Evolutionary conservation across 306 rosid genomes (phyloP).

Genomic region (Cercis canadensis): DNA sequence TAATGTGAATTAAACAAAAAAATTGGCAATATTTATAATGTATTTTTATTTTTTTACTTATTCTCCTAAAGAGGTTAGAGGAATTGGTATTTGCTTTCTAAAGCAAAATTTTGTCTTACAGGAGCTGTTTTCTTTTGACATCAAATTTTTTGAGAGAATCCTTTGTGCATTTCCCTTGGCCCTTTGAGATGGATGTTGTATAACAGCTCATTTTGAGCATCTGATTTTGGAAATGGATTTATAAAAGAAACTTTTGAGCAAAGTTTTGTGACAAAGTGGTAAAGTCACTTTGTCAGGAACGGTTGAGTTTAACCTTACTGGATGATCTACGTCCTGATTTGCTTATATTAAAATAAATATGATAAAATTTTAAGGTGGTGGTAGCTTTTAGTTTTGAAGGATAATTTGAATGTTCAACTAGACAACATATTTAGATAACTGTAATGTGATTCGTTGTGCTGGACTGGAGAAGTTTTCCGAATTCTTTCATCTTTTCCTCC

Average conservation of each 20-base stretch:
- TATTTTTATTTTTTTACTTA: not conserved
- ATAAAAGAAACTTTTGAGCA: slow-evolving; percentile 9
- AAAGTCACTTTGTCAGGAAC: too few species aligned
- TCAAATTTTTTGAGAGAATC: not conserved
- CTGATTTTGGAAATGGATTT: slow-evolving; percentile 3
- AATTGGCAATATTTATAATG: too few species aligned
- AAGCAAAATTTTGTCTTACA: slow-evolving; percentile 3
- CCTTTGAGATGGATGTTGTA: slow-evolving; percentile 11
- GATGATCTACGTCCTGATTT: slow-evolving; percentile 23
- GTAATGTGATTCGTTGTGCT: slow-evolving; percentile 14
- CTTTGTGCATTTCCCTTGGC: not conserved
- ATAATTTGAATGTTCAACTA: slow-evolving; percentile 27
- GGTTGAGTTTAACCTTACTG: slow-evolving; percentile 7
- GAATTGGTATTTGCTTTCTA: not conserved
- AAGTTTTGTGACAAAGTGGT: slow-evolving; percentile 12
- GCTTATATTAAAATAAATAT: slow-evolving; percentile 24
- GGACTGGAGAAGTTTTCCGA: not conserved
- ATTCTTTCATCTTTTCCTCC: slow-evolving; percentile 1
- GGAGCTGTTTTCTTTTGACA: slow-evolving; percentile 15
- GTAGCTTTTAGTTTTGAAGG: slow-evolving; percentile 25
- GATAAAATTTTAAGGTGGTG: not conserved
- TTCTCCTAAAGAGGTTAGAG: not conserved
- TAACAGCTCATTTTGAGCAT: slow-evolving; percentile 24
- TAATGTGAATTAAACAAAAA: too few species aligned
- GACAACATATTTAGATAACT: not conserved